Evolutionary conservation across 805 yeast species (phyloP).

Genomic region (Starmerella ratchasimensis): DNA sequence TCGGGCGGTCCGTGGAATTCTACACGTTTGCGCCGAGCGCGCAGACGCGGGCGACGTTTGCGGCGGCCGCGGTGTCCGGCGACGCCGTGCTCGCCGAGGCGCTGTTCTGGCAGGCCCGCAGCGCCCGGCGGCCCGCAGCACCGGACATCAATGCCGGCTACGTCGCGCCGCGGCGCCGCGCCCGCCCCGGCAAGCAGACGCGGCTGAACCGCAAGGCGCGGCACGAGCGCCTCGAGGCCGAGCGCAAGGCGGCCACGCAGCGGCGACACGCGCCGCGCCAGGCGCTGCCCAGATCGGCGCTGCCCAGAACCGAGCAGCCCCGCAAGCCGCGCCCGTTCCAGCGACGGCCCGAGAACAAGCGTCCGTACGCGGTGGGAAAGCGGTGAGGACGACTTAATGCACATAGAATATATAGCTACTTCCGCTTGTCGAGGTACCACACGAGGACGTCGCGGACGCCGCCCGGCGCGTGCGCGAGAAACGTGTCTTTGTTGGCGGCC

Average conservation of each 20-base stretch:
- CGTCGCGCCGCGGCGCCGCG: slow-evolving; percentile 6
- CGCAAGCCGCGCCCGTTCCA: too few species aligned
- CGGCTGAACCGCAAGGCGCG: slow-evolving; percentile 5
- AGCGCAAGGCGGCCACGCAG: slow-evolving; percentile 7
- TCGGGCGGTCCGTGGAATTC: slow-evolving; percentile 12
- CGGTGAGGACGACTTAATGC: too few species aligned
- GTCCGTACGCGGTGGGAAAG: too few species aligned
- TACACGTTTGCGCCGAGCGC: slow-evolving; percentile 10
- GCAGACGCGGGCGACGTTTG: background rate
- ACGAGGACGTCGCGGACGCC: slow-evolving; percentile 12
- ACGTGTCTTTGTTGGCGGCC: slow-evolving; percentile 7
- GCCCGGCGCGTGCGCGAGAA: slow-evolving; percentile 9
- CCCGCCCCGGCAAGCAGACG: slow-evolving; percentile 21
- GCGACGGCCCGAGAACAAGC: too few species aligned
- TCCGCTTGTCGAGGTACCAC: slow-evolving; percentile 10
- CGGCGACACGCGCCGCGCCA: too few species aligned
- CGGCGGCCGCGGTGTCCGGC: slow-evolving; percentile 15
- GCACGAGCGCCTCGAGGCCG: slow-evolving; percentile 5
- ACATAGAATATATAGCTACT: too few species aligned
- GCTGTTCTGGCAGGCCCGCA: slow-evolving; percentile 3
- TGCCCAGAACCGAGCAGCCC: too few species aligned
- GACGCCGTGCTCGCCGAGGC: slow-evolving; percentile 9
- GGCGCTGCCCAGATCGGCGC: too few species aligned
- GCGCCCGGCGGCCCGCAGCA: slow-evolving; percentile 10
- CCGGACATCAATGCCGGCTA: slow-evolving; percentile 18